Percentiles rank a stretch among this genome's conserved stretches.
Evolutionary conservation across 1,284 basidiomycete genomes (phyloP).

Genomic region (Ustilago sp.): DNA sequence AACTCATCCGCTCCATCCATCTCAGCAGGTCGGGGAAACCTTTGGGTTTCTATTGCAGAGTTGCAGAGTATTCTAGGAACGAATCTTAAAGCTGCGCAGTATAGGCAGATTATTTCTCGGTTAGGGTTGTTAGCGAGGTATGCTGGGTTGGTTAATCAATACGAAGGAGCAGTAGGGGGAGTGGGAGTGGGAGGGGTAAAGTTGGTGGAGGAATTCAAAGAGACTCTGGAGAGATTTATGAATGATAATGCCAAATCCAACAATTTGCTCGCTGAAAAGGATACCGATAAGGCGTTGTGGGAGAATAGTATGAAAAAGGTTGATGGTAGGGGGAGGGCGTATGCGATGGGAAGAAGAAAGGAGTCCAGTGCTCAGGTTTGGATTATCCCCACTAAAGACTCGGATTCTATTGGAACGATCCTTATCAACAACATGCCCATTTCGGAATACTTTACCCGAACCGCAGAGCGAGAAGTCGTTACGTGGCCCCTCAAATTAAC

Average conservation of each 20-base stretch:
- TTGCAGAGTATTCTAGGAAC: conserved; percentile 76
- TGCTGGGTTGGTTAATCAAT: conserved; percentile 71
- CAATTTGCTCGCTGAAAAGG: conserved; percentile 27
- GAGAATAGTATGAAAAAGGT: conserved; percentile 15
- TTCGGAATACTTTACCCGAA: conserved; percentile 81
- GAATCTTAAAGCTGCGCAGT: conserved; percentile 79
- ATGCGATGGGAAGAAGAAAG: conserved; percentile 61
- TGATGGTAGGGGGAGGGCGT: conserved; percentile 54
- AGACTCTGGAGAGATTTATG: conserved; percentile 53
- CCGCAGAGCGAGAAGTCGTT: conserved; percentile 82
- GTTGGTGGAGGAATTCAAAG: conserved; percentile 45
- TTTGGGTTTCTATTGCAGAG: conserved; percentile 78
- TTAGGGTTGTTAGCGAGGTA: conserved; percentile 81
- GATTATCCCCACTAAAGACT: conserved; percentile 81
- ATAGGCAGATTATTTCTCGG: conserved; percentile 77
- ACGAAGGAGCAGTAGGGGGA: neutral
- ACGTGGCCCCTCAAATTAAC: conserved; percentile 85
- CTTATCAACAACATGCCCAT: conserved; percentile 87
- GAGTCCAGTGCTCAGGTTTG: conserved; percentile 76
- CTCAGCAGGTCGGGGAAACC: conserved; percentile 17
- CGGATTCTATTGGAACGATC: conserved; percentile 72
- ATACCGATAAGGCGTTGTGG: conserved; percentile 31
- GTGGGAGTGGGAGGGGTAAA: neutral
- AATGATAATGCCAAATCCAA: conserved; percentile 46
- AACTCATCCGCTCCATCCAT: conserved; percentile 75